phyloP scores from a whole-genome alignment of 257 asterid genomes.

The Henckelia pumila region DNA sequence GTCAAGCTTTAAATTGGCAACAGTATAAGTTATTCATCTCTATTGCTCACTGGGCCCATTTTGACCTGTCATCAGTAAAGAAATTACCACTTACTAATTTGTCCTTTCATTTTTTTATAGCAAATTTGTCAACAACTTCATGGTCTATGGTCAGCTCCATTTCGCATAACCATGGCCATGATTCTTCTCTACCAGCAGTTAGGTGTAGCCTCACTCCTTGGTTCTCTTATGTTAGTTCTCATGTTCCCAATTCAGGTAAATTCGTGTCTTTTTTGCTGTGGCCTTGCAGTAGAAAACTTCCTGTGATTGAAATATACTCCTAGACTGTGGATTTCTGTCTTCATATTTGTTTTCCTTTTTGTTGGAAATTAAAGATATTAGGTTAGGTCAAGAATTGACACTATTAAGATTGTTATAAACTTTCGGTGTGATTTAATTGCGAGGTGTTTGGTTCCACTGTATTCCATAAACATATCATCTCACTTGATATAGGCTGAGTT shows the following conservation, averaged over 20 bases:
- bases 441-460: too few relatives aligned
- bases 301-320: background rate
- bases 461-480: too few relatives aligned
- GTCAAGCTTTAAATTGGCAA: background rate
- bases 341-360: background rate
- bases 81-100: constrained; percentile 1
- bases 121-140: constrained; percentile 93
- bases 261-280: constrained; percentile 14
- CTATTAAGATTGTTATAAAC: too few relatives aligned
- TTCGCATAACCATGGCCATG: constrained; percentile 78
- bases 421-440: too few relatives aligned
- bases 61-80: constrained; percentile 11
- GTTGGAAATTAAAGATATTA: too few relatives aligned
- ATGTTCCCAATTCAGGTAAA: constrained; percentile 87
- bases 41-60: constrained; percentile 1
- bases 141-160: constrained; percentile 89
- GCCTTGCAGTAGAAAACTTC: background rate
- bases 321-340: constrained; percentile 12
- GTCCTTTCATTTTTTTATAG: constrained; percentile 37
- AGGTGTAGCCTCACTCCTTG: constrained; percentile 89
- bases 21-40: constrained; percentile 7
- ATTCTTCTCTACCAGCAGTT: constrained; percentile 87
- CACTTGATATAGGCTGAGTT: too few relatives aligned
- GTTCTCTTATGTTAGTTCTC: constrained; percentile 66
- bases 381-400: too few relatives aligned